Evolutionary conservation across 169 alveolate genomes (phyloP).

Genomic region (Cryptosporidium sp.): DNA sequence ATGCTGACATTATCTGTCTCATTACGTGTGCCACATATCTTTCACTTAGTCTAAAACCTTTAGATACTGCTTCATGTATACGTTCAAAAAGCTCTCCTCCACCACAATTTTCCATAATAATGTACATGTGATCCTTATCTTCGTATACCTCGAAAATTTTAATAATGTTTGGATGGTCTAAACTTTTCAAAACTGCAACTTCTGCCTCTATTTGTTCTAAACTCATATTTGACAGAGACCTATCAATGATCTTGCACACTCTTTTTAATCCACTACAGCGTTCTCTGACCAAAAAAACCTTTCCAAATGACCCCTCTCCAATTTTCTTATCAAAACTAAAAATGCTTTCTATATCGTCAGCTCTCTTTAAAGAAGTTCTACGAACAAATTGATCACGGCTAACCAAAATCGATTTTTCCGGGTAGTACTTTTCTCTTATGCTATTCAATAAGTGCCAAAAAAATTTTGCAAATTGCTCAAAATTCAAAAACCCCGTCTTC

Average conservation of each 20-base stretch:
- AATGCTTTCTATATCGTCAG: slow-evolving; percentile 60
- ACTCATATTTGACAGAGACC: slow-evolving; percentile 75
- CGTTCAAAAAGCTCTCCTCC: slow-evolving; percentile 98
- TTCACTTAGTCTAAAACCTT: slow-evolving; percentile 84
- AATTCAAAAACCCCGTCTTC: slow-evolving; percentile 49
- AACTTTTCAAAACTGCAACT: slow-evolving; percentile 81
- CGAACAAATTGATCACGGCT: slow-evolving; percentile 78
- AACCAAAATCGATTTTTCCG: slow-evolving; percentile 75
- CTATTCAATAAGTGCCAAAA: slow-evolving; percentile 79
- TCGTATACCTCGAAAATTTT: slow-evolving; percentile 92
- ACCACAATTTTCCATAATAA: slow-evolving; percentile 91
- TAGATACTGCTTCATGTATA: slow-evolving; percentile 85
- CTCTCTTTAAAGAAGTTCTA: slow-evolving; percentile 71
- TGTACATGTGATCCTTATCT: slow-evolving; percentile 89
- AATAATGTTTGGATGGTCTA: slow-evolving; percentile 92
- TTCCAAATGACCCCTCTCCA: slow-evolving; percentile 82
- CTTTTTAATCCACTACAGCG: slow-evolving; percentile 75
- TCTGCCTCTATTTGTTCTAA: slow-evolving; percentile 80
- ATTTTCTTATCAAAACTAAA: slow-evolving; percentile 76
- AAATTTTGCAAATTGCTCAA: slow-evolving; percentile 76
- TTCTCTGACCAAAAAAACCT: slow-evolving; percentile 79
- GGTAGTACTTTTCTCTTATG: slow-evolving; percentile 80
- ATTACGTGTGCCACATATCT: slow-evolving; percentile 90
- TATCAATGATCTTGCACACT: slow-evolving; percentile 78
- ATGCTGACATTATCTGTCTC: slow-evolving; percentile 93